Evolutionary conservation across 1,139 yeast genomes (phyloP), one percentile per base, ranked within the genome.

Genomic region (Suhomyces atakaporum): DNA sequence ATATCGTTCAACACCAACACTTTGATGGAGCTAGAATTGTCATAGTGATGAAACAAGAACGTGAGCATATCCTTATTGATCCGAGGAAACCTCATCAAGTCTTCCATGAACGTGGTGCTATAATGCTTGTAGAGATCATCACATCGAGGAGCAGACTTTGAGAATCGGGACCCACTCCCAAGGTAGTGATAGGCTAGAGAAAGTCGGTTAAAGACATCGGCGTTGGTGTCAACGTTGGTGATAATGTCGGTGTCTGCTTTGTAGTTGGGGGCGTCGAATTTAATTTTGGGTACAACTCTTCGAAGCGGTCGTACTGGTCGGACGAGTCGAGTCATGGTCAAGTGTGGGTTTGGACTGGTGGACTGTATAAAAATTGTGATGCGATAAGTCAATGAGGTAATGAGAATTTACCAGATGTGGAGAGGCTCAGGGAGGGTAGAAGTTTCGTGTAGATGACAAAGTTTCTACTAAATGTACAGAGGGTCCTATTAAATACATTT

Each of bases 1-100:
- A 56, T 31, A 29, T 60, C 61, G 15, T 47, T 39, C 14, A 56
- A 41, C 3, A 61, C 29, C 13, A 59, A 33, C 3, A 49, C 44
- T 29, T 60, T 40, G 5, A 60, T 44, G 2, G 63, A 53, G 14
- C 42, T 38, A 3, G 63, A 58, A 5, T 31, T 31, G 30, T 38
- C 29, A 32, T 46, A 56, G 15, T 45, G 43, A 10, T 31, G 27
- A 26, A 47, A 35, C 16, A 58, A 26, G 21, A 48, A 46, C 19
- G 43, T 29, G 30, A 56, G 35, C 44, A 54, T 39, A 14, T 51
- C 51, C 21, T 39, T 34, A 32, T 56, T 52, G 33, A 50, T 42
- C 22, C 44, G 31, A 7, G 60, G 56, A 27, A 39, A 50, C 12
- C 33, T 38, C 42, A 58, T 40, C 24, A 58, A 38, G 31, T 60